phyloP scores from a whole-genome alignment of 768 basidiomycete species.

The Lyophyllum decastes region DNA sequence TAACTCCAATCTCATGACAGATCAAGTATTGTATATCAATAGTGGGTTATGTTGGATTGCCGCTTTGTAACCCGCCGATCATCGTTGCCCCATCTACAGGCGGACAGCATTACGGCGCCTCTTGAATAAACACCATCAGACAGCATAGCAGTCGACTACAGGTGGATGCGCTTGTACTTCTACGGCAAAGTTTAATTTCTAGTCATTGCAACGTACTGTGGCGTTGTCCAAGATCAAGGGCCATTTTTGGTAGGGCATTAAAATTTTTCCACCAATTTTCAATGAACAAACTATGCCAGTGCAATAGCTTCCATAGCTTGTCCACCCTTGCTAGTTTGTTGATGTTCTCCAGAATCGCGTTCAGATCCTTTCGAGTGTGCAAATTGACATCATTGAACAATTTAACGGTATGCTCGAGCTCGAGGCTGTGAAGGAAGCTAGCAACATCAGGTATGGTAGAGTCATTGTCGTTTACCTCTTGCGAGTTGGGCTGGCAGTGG shows the following conservation, averaged over 20 bases:
- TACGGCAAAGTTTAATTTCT: no score
- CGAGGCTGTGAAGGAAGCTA: background rate
- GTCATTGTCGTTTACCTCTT: background rate
- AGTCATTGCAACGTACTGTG: no score
- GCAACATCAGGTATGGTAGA: background rate
- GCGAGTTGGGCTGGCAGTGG: no score
- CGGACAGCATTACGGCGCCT: background rate
- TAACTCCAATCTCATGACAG: slow-evolving; percentile 41
- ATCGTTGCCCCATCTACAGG: background rate
- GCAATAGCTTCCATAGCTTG: slow-evolving; percentile 6
- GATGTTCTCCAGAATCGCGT: background rate
- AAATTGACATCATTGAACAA: background rate
- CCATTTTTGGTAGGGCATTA: background rate
- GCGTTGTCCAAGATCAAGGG: background rate
- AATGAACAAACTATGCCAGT: slow-evolving; percentile 3
- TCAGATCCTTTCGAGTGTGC: background rate
- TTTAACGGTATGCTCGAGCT: background rate
- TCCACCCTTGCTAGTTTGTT: slow-evolving; percentile 3
- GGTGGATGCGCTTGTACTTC: no score
- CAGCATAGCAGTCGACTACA: background rate
- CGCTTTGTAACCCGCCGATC: background rate
- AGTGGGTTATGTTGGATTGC: slow-evolving; percentile 16
- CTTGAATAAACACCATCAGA: slow-evolving; percentile 10
- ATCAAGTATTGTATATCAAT: slow-evolving; percentile 38
- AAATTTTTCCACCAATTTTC: slow-evolving; percentile 7